Evolutionary conservation across 2,329 filamentous ascomycete genomes (phyloP), one percentile per base, ranked within the genome.

Genomic region (Aspergillus cejpii): DNA sequence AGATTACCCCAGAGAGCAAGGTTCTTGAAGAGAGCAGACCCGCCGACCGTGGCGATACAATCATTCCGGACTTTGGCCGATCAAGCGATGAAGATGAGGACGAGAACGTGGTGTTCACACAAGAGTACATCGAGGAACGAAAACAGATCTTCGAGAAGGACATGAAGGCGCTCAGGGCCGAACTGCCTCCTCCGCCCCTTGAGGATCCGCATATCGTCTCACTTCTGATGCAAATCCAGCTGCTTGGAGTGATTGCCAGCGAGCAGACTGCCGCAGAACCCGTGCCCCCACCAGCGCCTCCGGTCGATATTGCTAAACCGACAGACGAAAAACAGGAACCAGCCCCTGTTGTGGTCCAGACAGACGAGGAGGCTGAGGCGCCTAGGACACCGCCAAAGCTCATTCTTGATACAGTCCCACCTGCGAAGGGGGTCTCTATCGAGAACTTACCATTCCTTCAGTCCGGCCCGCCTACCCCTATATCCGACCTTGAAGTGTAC

Each of bases 401-500:
- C 15, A 28, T 45, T 15, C 23, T 55, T 27, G 48, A 58, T 15
- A 42, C 55, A 12, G 31, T 52, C 6, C 40, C 53, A 7, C 40
- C 49, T 12, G 47, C 45, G 5, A 52, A 62, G 11, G 59, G 59
- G 6, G 61, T 70, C 15, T 63, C 66, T 2, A 44, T 74, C 31
- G 68, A 73, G 14, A 64, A 56, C 44, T 57, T 75, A n/a, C 73
- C 73, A 3, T 75, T 73, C 49, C 54, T 74, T 15, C 56, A 63
- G 28, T 57, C 60, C 15, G 69, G 66, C 0, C 67, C 69, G 23
- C 70, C 63, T 4, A 70, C 68, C 5, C 68, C 71, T 1, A 55
- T 72, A 15, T 69, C 69, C 5, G 67, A 74, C 20, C 58, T 74
- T 39, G 70, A 73, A 14, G 58, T 67, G 3, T 67, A 64, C 17